phyloP scores from a whole-genome alignment of 2,329 filamentous ascomycete species.

The Phialemonium atrogriseum region DNA sequence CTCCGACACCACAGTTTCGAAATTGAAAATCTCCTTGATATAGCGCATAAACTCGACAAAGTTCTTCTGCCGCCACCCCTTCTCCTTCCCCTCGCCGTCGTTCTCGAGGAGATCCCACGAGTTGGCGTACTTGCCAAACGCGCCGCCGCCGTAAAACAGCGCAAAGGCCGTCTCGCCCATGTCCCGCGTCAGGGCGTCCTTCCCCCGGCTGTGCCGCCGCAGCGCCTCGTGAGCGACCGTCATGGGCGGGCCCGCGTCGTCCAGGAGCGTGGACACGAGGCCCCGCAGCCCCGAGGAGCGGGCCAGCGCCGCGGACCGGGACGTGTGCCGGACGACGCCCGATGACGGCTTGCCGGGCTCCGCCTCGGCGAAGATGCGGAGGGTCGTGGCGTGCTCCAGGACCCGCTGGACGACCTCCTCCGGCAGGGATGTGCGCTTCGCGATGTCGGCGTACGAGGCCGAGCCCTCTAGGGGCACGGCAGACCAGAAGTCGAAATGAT shows the following conservation, averaged over 20 bases:
- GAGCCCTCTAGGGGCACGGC: constrained; percentile 38
- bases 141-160: constrained; percentile 20
- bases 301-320: constrained; percentile 28
- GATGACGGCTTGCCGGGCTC: constrained; percentile 16
- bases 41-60: constrained; percentile 32
- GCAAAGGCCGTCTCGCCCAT: constrained; percentile 28
- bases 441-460: constrained; percentile 32
- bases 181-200: too few species aligned
- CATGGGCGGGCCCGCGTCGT: too few species aligned
- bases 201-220: too few species aligned
- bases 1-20: constrained; percentile 21
- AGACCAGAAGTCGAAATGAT: constrained; percentile 44
- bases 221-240: too few species aligned
- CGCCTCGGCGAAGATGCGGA: constrained; percentile 27
- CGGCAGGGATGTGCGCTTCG: constrained; percentile 26
- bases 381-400: constrained; percentile 27
- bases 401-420: constrained; percentile 28
- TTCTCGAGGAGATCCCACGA: constrained; percentile 32
- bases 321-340: constrained; percentile 23
- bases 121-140: constrained; percentile 18
- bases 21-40: constrained; percentile 29
- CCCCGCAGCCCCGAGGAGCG: constrained; percentile 20
- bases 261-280: too few species aligned
- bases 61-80: constrained; percentile 28
- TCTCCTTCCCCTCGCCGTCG: constrained; percentile 27